These are phyloP conservation scores for Curvularia sp. DNA, from an alignment of 2,329 filamentous ascomycete genomes.

Conservation along the genomic window DNA sequence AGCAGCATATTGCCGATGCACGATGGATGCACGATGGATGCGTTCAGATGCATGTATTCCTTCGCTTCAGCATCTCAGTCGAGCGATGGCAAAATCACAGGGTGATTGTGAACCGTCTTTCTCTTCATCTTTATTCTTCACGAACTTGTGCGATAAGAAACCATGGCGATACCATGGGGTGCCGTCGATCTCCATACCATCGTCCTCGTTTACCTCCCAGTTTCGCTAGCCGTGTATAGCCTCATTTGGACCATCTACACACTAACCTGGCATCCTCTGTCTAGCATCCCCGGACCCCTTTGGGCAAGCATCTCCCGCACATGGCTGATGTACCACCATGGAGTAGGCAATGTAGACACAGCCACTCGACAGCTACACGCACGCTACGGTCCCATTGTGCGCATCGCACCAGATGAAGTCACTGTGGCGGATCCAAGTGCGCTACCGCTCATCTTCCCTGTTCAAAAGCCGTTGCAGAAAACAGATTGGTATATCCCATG, in stretches of 20 bases:
- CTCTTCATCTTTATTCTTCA: background rate
- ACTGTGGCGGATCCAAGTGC: conserved; percentile 23
- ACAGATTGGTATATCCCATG: conserved; percentile 34
- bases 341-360: conserved; percentile 31
- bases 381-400: conserved; percentile 54
- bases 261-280: conserved; percentile 29
- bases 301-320: conserved; percentile 35
- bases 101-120: background rate
- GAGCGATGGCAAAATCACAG: background rate
- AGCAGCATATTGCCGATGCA: background rate
- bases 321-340: conserved; percentile 35
- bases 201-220: conserved; percentile 8
- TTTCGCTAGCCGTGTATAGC: conserved; percentile 13
- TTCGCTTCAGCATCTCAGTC: background rate
- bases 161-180: background rate
- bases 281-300: conserved; percentile 30
- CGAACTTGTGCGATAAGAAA: background rate
- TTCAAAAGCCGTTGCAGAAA: conserved; percentile 29
- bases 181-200: background rate
- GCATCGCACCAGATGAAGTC: conserved; percentile 55
- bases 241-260: conserved; percentile 25
- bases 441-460: conserved; percentile 29
- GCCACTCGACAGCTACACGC: conserved; percentile 23
- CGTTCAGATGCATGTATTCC: background rate
- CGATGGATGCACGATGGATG: background rate